phyloP scores from a whole-genome alignment of 257 asterid genomes.

The Cinchona pubescens region DNA sequence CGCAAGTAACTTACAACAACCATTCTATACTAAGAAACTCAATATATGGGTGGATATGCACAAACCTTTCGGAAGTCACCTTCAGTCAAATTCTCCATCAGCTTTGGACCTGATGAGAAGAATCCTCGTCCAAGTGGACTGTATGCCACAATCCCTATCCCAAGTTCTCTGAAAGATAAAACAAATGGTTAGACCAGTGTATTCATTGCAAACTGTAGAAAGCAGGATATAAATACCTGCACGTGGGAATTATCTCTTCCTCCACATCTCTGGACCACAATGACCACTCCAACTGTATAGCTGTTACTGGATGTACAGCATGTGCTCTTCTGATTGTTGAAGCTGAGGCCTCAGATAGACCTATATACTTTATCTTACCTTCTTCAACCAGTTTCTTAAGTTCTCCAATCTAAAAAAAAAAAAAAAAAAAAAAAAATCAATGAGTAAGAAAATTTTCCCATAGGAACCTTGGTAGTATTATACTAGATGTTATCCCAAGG shows the following conservation, averaged over 20 bases:
- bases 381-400: constrained; percentile 28
- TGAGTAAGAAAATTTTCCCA: background rate
- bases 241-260: constrained; percentile 23
- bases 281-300: constrained; percentile 24
- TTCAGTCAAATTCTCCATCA: too few species aligned
- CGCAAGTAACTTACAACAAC: constrained; percentile 56
- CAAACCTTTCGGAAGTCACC: too few species aligned
- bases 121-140: too few species aligned
- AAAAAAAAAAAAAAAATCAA: background rate
- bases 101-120: too few species aligned
- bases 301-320: constrained; percentile 30
- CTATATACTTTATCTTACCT: constrained; percentile 25
- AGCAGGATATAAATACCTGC: constrained; percentile 17
- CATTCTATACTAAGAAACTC: too few species aligned
- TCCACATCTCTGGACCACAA: constrained; percentile 26
- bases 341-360: constrained; percentile 28
- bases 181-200: background rate
- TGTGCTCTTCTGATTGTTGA: constrained; percentile 34
- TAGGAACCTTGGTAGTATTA: background rate
- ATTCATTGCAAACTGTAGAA: background rate
- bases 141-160: constrained; percentile 24
- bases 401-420: constrained; percentile 19
- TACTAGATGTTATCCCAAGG: background rate
- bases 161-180: constrained; percentile 20
- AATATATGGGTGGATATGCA: too few species aligned